These are phyloP conservation scores for Pulveroboletus frians DNA, from an alignment of 768 basidiomycete genomes.

Conservation along the genomic window DNA sequence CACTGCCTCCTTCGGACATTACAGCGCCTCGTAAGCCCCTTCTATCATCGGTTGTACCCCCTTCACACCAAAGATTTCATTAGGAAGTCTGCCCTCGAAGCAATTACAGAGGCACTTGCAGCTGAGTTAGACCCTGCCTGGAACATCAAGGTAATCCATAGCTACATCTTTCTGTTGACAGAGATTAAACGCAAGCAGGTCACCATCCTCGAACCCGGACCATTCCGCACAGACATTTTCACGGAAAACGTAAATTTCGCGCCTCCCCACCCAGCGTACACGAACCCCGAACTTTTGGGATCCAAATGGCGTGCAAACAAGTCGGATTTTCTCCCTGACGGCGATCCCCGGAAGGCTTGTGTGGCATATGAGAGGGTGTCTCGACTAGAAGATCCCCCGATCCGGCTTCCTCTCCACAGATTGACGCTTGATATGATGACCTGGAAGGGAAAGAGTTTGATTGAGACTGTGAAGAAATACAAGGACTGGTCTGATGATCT, in stretches of 20 bases:
- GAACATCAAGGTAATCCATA: conserved; percentile 17
- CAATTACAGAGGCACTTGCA: conserved; percentile 19
- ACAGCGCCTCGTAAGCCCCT: conserved; percentile 24
- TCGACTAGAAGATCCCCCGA: conserved; percentile 17
- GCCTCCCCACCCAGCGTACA: conserved; percentile 17
- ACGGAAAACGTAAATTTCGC: background rate
- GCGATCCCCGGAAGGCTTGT: conserved; percentile 21
- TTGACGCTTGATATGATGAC: background rate
- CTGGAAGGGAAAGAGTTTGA: conserved; percentile 11
- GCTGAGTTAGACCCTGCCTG: conserved; percentile 10
- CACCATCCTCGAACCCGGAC: conserved; percentile 22
- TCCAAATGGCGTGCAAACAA: conserved; percentile 5
- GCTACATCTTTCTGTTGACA: background rate
- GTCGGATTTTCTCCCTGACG: background rate
- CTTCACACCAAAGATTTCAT: background rate
- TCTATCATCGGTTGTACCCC: background rate
- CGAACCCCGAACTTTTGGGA: conserved; percentile 5
- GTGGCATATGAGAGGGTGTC: conserved; percentile 17
- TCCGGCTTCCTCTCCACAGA: conserved; percentile 19
- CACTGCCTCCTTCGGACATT: conserved; percentile 11
- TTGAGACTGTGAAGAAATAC: conserved; percentile 17
- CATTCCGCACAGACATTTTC: conserved; percentile 8
- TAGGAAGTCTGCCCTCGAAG: conserved; percentile 27
- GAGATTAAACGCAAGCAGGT: conserved; percentile 5
- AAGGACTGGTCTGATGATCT: conserved; percentile 18